These are phyloP conservation scores for Massariosphaeria phaeospora DNA, from an alignment of 495 filamentous ascomycete species.

Conservation along the genomic window DNA sequence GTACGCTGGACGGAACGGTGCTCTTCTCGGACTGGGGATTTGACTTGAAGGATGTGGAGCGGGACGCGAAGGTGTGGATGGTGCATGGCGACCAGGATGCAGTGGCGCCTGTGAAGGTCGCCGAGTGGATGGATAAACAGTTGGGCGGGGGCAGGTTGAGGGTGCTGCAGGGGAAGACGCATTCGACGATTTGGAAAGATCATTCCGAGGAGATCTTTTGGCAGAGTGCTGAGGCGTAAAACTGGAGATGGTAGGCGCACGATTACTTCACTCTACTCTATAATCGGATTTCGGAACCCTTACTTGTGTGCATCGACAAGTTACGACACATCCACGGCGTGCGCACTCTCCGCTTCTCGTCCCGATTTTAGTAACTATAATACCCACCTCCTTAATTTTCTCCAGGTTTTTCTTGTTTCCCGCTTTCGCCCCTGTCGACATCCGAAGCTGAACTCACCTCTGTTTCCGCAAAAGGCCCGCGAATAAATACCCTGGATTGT, in stretches of 20 bases:
- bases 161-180: slow-evolving; percentile 22
- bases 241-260: slow-evolving; percentile 4
- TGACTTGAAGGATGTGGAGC: slow-evolving; percentile 19
- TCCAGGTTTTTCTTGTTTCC: too few relatives aligned
- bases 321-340: too few relatives aligned
- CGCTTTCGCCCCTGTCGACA: too few relatives aligned
- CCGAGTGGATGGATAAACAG: slow-evolving; percentile 22
- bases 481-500: too few relatives aligned
- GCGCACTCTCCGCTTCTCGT: too few relatives aligned
- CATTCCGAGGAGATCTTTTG: slow-evolving; percentile 26
- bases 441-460: too few relatives aligned
- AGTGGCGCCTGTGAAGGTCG: slow-evolving; percentile 9
- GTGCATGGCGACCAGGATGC: slow-evolving; percentile 26
- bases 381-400: too few relatives aligned
- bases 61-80: slow-evolving; percentile 22
- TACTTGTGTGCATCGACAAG: too few relatives aligned
- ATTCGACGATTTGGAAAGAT: slow-evolving; percentile 29
- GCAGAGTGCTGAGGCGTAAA: slow-evolving; percentile 17
- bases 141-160: slow-evolving; percentile 24
- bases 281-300: too few relatives aligned
- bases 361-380: too few relatives aligned
- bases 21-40: slow-evolving; percentile 21
- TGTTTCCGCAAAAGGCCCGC: too few relatives aligned
- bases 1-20: slow-evolving; percentile 17
- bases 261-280: too few relatives aligned